These are phyloP conservation scores for Cordyceps javanica DNA, from an alignment of 2,329 filamentous ascomycete species.

Conservation along the genomic window DNA sequence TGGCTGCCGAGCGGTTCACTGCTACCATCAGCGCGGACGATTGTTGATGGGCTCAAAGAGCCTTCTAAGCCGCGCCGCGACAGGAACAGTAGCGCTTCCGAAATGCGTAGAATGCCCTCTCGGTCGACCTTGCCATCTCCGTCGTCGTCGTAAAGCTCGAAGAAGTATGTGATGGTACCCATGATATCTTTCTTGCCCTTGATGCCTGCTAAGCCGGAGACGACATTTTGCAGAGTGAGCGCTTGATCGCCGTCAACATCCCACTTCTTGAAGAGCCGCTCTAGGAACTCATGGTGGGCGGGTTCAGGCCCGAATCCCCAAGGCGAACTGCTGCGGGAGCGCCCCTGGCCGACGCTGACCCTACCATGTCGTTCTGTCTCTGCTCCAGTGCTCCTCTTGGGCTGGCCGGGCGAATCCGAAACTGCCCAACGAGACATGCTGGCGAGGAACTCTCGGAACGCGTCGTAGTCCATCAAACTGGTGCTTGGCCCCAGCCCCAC, in stretches of 20 bases:
- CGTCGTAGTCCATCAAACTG: conserved; percentile 94
- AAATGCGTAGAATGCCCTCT: conserved; percentile 91
- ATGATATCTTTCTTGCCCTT: conserved; percentile 95
- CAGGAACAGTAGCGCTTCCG: conserved; percentile 86
- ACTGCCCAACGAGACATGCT: conserved; percentile 89
- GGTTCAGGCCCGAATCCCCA: conserved; percentile 59
- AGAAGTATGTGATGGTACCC: conserved; percentile 96
- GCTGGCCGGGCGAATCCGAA: conserved; percentile 69
- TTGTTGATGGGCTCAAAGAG: conserved; percentile 44
- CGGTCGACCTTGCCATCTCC: conserved; percentile 86
- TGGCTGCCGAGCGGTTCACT: conserved; percentile 30
- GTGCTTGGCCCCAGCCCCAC: conserved; percentile 86
- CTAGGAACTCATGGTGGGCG: conserved; percentile 92
- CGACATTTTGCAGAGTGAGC: conserved; percentile 84
- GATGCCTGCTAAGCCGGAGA: conserved; percentile 81
- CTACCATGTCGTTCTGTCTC: conserved; percentile 55
- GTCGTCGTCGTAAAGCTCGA: conserved; percentile 93
- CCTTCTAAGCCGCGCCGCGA: conserved; percentile 83
- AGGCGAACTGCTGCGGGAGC: conserved; percentile 38
- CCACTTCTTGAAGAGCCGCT: conserved; percentile 81
- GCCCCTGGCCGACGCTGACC: conserved; percentile 48
- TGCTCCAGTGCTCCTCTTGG: conserved; percentile 39
- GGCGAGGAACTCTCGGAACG: conserved; percentile 89
- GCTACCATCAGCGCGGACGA: conserved; percentile 45
- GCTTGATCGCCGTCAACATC: conserved; percentile 71